Evolutionary conservation across 345 rosid genomes (phyloP), one percentile per base, ranked within the genome.

Genomic region (Rhizophora apiculata): DNA sequence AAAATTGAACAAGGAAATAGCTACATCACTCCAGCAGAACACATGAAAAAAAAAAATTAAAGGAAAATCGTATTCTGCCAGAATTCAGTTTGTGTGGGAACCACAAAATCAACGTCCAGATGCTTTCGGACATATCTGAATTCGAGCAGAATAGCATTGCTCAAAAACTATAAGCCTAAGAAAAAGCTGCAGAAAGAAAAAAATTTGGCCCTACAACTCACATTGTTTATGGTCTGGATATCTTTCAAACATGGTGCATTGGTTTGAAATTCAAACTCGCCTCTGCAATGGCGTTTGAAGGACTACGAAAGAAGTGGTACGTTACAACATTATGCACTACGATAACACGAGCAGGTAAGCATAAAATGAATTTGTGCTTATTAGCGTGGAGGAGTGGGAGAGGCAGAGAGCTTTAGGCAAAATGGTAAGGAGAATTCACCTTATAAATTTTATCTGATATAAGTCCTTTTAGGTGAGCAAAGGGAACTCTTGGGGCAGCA

Each of bases 241-340:
- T 65, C 68, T 2, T 56, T 61, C 46, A 72, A 55, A 39, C 82
- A 81, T 9, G 68, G 48, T 15, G 77, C 6, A 3, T 72, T 67
- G 5, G 37, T 48, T 20, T 31, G 46, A 55, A 74, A 18, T 69
- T 19, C 4, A 36, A 69, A 78, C 26, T 75, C 64, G 0, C 80
- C 85, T 8, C 72, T n/a, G 76, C 85, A 81, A 64, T 63, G 63
- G n/a, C 6, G 21, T 49, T 43, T 18, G 51, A 63, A 64, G 1
- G 82, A 69, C 85, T 78, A 11, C 5, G 62, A 30, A 36, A 51
- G 22, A 21, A 18, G n/a, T 21, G 30, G 15, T 10, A 2, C 2
- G 46, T 39, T 39, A 39, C 46, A 10, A 39, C 46, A 1, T 39
- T 8, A 39, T 10, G 46, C 15, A 39, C 46, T 39, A 39, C 11